These are phyloP conservation scores for Rubia peregrina DNA, from an alignment of 305 asterid species.

Conservation along the genomic window DNA sequence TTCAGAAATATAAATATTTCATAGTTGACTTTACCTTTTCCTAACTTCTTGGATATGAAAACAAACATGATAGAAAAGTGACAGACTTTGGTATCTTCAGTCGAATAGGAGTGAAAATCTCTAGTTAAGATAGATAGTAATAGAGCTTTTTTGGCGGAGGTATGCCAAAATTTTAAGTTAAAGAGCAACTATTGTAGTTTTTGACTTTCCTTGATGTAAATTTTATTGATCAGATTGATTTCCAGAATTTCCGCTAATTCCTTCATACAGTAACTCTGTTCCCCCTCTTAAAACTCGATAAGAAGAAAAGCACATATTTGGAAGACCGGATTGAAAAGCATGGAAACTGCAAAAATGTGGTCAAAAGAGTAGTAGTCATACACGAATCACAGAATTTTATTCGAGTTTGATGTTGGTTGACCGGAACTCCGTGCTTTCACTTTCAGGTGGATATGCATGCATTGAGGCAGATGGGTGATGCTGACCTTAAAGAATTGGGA, in stretches of 20 bases:
- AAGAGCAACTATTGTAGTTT: background rate
- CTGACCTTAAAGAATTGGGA: slow-evolving; percentile 84
- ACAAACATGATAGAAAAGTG: background rate
- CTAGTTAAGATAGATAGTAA: background rate
- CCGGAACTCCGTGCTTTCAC: background rate
- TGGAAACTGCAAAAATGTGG: background rate
- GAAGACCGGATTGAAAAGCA: background rate
- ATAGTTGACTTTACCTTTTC: background rate
- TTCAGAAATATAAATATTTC: background rate
- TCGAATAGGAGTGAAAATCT: background rate
- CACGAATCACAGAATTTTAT: background rate
- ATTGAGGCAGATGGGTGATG: slow-evolving; percentile 80
- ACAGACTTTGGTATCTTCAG: background rate
- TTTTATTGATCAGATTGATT: background rate
- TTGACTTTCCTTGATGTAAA: background rate
- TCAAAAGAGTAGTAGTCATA: background rate
- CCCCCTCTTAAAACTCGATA: background rate
- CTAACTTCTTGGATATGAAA: background rate
- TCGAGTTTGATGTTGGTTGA: background rate
- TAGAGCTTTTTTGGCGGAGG: background rate
- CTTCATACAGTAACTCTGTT: background rate
- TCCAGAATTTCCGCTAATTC: background rate
- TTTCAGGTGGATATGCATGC: slow-evolving; percentile 90
- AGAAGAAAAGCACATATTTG: background rate
- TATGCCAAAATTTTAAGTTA: background rate